Conservation (phyloP, 2,329 filamentous ascomycete species). For the Chrysoporthe deuterocubensis region DNA sequence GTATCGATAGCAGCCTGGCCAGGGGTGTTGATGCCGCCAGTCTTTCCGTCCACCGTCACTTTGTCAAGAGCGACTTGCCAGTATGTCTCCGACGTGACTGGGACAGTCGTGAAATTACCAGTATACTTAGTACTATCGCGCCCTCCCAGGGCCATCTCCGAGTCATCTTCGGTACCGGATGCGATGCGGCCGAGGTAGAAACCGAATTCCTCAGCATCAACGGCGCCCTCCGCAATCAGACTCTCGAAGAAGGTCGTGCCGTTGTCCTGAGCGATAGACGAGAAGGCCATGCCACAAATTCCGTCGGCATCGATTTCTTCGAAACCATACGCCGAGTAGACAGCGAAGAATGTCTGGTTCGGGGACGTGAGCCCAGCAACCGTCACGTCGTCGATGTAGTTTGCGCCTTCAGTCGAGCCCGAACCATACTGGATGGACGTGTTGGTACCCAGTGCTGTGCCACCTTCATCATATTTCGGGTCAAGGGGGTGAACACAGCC, state of each 20-base stretch:
- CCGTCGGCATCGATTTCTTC: conserved; percentile 18
- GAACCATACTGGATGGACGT: conserved; percentile 19
- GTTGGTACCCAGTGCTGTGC: conserved; percentile 12
- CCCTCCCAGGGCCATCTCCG: conserved; percentile 17
- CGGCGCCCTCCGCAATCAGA: conserved; percentile 9
- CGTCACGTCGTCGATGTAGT: conserved; percentile 22
- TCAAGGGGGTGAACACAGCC: conserved; percentile 12
- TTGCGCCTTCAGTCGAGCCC: conserved; percentile 17
- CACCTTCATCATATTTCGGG: conserved; percentile 18
- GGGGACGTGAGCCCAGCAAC: conserved; percentile 22
- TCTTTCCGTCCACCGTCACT: conserved; percentile 16
- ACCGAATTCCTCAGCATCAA: conserved; percentile 22
- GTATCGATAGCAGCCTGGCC: conserved; percentile 24
- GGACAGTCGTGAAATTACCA: conserved; percentile 13
- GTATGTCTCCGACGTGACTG: conserved; percentile 19
- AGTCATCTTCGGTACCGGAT: conserved; percentile 20
- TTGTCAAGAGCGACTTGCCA: conserved; percentile 23
- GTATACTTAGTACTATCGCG: conserved; percentile 20
- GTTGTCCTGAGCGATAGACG: conserved; percentile 21
- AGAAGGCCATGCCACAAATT: conserved; percentile 21
- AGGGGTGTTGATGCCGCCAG: conserved; percentile 10
- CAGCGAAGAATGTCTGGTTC: conserved; percentile 18
- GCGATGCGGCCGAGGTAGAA: conserved; percentile 22
- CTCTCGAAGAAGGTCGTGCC: conserved; percentile 21
- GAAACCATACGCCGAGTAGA: conserved; percentile 13